Conservation (phyloP, 2,329 filamentous ascomycete genomes). For the Chaetoscypha palmicola region DNA sequence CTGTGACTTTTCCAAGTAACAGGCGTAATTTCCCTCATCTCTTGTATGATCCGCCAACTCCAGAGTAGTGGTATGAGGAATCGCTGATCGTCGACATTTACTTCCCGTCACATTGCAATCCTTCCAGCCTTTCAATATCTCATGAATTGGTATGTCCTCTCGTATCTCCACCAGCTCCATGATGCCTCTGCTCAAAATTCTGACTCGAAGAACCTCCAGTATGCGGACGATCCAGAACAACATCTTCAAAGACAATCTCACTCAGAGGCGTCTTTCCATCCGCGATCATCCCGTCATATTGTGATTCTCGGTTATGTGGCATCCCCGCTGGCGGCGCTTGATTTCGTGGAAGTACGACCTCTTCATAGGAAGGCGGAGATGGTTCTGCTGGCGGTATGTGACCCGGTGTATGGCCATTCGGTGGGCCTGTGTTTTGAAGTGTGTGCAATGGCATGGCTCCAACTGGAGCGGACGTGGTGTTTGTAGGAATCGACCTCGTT, state of each 20-base stretch:
- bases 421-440: background rate
- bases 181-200: constrained; percentile 17
- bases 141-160: constrained; percentile 24
- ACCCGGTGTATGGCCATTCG: background rate
- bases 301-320: constrained; percentile 10
- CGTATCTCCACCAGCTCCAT: constrained; percentile 19
- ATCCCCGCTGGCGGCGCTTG: constrained; percentile 16
- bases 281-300: constrained; percentile 21
- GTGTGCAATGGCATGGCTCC: constrained; percentile 9
- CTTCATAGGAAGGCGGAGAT: constrained; percentile 22
- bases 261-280: constrained; percentile 27
- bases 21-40: too few species aligned
- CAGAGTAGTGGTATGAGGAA: too few species aligned
- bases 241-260: constrained; percentile 28
- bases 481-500: background rate
- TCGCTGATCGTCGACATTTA: too few species aligned
- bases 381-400: constrained; percentile 7
- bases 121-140: too few species aligned
- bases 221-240: constrained; percentile 17
- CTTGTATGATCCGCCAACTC: too few species aligned
- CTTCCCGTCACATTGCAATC: too few species aligned
- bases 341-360: constrained; percentile 17
- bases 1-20: too few species aligned
- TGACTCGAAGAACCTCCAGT: constrained; percentile 15
- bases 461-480: background rate